phyloP scores from a whole-genome alignment of 2,329 filamentous ascomycete species.

The Blumeria hordei region DNA sequence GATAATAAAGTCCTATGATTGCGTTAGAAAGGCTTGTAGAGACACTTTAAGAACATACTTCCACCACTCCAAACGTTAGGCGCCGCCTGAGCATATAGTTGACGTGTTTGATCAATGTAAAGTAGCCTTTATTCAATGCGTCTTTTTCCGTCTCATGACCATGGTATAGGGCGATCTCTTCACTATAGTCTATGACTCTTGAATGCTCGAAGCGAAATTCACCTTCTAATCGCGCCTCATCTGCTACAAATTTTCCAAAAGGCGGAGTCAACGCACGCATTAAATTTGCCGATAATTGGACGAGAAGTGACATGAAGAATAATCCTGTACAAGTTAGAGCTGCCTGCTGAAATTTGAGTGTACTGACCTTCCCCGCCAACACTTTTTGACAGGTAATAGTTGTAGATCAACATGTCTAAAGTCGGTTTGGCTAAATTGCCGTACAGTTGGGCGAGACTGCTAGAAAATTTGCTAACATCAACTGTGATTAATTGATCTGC shows the following conservation, averaged over 20 bases:
- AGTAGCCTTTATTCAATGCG: conserved; percentile 91
- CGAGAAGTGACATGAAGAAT: conserved; percentile 81
- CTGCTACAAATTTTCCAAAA: conserved; percentile 92
- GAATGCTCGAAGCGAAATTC: conserved; percentile 94
- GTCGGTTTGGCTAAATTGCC: conserved; percentile 89
- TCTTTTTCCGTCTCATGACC: conserved; percentile 92
- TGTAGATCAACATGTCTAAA: conserved; percentile 92
- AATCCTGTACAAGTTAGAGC: conserved; percentile 23
- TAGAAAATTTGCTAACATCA: conserved; percentile 89
- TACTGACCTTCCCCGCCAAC: conserved; percentile 60
- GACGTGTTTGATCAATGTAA: conserved; percentile 96
- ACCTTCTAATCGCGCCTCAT: conserved; percentile 81
- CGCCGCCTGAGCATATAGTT: conserved; percentile 74
- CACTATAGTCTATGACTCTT: conserved; percentile 80
- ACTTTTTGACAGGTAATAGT: conserved; percentile 73
- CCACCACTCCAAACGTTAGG: conserved; percentile 97
- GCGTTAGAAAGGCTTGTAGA: background rate
- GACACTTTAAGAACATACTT: conserved; percentile 17
- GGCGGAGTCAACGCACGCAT: conserved; percentile 91
- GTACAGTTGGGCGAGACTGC: conserved; percentile 82
- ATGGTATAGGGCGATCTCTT: conserved; percentile 78
- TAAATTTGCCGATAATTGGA: conserved; percentile 70
- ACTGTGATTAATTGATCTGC: conserved; percentile 93
- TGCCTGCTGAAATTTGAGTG: background rate
- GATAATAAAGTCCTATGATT: conserved; percentile 59